phyloP scores from a whole-genome alignment of 139 green algal species.

The Gonium pectorale region DNA sequence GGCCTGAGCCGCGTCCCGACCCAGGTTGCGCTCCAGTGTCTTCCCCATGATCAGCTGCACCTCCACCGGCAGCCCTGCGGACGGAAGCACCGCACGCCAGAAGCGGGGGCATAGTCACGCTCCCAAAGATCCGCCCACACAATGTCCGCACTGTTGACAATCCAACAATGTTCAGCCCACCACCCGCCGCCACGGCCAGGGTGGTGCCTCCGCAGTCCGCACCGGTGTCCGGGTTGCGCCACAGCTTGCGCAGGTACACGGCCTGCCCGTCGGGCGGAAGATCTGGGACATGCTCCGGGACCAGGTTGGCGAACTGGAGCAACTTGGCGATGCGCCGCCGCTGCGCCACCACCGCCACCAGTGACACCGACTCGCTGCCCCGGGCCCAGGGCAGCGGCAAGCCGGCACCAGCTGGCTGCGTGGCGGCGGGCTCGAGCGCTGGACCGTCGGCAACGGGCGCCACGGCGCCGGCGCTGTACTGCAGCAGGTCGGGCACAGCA shows the following conservation, averaged over 20 bases:
- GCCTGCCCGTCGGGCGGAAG: not conserved
- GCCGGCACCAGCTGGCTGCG: not conserved
- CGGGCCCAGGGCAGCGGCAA: conserved; percentile 44
- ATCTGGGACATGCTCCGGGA: conserved; percentile 36
- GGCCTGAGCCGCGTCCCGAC: not conserved
- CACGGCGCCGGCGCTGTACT: not conserved
- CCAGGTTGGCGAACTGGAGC: conserved; percentile 49
- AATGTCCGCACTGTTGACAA: no score
- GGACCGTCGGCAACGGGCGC: conserved; percentile 7
- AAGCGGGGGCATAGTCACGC: not conserved
- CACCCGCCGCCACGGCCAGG: not conserved
- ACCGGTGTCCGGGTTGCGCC: conserved; percentile 41
- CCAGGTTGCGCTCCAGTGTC: conserved; percentile 51
- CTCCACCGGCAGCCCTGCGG: conserved; percentile 20
- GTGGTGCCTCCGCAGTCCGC: not conserved
- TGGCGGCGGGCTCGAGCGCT: not conserved
- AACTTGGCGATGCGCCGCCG: conserved; percentile 45
- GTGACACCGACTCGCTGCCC: conserved; percentile 27
- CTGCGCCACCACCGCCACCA: conserved; percentile 49
- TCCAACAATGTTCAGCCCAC: not conserved
- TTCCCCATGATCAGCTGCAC: conserved; percentile 61
- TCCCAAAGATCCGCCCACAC: not conserved
- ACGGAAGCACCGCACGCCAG: not conserved
- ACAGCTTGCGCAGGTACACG: conserved; percentile 40
- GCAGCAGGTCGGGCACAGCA: conserved; percentile 26